Percentiles rank a stretch among this genome's conserved stretches.
phyloP scores from a whole-genome alignment of 345 rosid genomes.

The Capsella bursapastoris region DNA sequence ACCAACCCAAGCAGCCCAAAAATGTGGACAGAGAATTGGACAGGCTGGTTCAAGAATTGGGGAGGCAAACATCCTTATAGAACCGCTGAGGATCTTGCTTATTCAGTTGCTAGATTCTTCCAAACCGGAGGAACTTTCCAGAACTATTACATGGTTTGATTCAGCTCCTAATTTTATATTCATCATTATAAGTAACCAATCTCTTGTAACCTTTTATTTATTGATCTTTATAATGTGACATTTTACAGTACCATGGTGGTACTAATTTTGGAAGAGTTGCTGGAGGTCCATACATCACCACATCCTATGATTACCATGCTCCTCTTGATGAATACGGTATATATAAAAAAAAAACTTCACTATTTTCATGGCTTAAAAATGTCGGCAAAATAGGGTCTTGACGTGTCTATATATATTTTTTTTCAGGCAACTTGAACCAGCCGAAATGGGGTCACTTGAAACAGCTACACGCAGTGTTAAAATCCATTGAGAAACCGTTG shows the following conservation, averaged over 20 bases:
- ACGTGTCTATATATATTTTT: not conserved
- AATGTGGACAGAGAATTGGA: conserved; percentile 79
- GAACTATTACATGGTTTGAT: conserved; percentile 70
- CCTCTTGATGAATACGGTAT: conserved; percentile 66
- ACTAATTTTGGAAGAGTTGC: conserved; percentile 66
- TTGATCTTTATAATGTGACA: not conserved
- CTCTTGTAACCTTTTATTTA: not conserved
- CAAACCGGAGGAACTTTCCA: conserved; percentile 62
- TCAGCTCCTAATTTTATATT: not conserved
- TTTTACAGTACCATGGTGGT: conserved; percentile 69
- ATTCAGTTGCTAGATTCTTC: conserved; percentile 60
- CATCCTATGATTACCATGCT: conserved; percentile 68
- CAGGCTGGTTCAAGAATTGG: conserved; percentile 73
- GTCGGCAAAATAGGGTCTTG: not conserved
- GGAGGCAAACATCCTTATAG: conserved; percentile 60
- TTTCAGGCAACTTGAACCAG: conserved; percentile 66
- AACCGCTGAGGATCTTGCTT: conserved; percentile 69
- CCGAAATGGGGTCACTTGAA: conserved; percentile 85
- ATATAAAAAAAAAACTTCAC: not conserved
- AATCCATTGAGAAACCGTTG: conserved; percentile 57
- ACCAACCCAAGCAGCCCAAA: conserved; percentile 51
- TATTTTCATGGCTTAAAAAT: not conserved
- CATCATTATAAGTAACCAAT: not conserved
- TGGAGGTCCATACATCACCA: conserved; percentile 71
- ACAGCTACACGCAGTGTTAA: conserved; percentile 62